Percentiles rank a stretch among this genome's conserved stretches.
Evolutionary conservation across 352 stramenopile genomes (phyloP).

Genomic region (Phytophthora pini): DNA sequence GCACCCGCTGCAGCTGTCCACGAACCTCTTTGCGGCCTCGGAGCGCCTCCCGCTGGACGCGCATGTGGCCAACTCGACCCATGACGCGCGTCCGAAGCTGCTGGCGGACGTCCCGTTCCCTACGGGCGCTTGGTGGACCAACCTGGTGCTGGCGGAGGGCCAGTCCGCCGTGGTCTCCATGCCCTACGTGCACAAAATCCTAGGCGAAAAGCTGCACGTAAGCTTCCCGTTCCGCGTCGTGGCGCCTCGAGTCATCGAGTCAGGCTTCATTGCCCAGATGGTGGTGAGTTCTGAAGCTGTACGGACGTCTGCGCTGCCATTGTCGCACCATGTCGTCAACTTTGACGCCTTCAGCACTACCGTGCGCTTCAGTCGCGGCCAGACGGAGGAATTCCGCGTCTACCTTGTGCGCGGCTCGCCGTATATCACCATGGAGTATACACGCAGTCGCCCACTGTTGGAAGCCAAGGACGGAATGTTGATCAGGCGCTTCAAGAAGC

Average conservation of each 20-base stretch:
- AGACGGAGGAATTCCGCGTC: constrained; percentile 52
- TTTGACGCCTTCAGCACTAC: constrained; percentile 78
- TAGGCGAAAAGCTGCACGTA: constrained; percentile 67
- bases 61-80: constrained; percentile 20
- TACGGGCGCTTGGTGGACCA: constrained; percentile 85
- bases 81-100: constrained; percentile 8
- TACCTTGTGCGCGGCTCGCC: constrained; percentile 81
- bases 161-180: constrained; percentile 64
- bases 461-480: constrained; percentile 56
- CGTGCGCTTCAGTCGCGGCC: constrained; percentile 56
- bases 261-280: constrained; percentile 77
- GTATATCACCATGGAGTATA: constrained; percentile 81
- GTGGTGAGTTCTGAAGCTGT: constrained; percentile 44
- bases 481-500: constrained; percentile 58
- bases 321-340: constrained; percentile 62
- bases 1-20: constrained; percentile 60
- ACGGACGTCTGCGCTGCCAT: constrained; percentile 3
- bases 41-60: constrained; percentile 41
- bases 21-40: constrained; percentile 56
- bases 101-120: constrained; percentile 73
- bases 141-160: constrained; percentile 75
- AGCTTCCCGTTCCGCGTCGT: constrained; percentile 86
- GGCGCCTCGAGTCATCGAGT: constrained; percentile 57
- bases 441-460: constrained; percentile 55
- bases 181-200: constrained; percentile 70